Conservation (phyloP, 768 basidiomycete genomes). For the Flagelloscypha sp. region DNA sequence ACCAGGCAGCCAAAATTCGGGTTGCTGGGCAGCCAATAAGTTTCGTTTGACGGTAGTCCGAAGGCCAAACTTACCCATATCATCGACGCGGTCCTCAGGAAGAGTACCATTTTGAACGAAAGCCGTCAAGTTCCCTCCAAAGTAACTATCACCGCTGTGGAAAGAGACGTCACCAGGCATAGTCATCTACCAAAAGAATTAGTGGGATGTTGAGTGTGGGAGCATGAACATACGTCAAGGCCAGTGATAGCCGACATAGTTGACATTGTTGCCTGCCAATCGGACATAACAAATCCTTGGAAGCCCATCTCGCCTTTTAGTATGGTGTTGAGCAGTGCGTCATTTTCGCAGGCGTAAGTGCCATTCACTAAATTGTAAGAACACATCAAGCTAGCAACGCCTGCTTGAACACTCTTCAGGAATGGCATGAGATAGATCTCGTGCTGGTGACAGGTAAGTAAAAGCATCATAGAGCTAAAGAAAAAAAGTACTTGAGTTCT, state of each 20-base stretch:
- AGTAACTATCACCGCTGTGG: constrained; percentile 33
- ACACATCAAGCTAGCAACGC: constrained; percentile 69
- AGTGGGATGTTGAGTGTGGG: constrained; percentile 1
- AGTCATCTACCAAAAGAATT: constrained; percentile 41
- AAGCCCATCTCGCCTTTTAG: constrained; percentile 71
- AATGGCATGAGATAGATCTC: constrained; percentile 70
- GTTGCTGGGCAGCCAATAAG: constrained; percentile 39
- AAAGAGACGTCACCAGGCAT: constrained; percentile 55
- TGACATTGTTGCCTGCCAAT: constrained; percentile 61
- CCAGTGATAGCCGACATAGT: constrained; percentile 55
- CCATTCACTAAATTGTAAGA: constrained; percentile 65
- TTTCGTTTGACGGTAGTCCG: background rate
- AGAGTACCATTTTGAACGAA: constrained; percentile 44
- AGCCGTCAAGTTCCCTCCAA: constrained; percentile 36
- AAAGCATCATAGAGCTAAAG: too few relatives aligned
- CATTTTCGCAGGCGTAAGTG: constrained; percentile 70
- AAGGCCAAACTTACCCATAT: constrained; percentile 38
- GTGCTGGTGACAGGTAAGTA: constrained; percentile 48
- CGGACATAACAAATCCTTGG: constrained; percentile 74
- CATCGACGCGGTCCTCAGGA: constrained; percentile 34
- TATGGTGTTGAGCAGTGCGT: constrained; percentile 63
- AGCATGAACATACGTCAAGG: constrained; percentile 44
- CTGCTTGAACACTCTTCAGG: constrained; percentile 64
- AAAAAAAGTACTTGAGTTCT: too few relatives aligned
- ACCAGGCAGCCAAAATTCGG: constrained; percentile 69